phyloP scores from a whole-genome alignment of 1,139 yeast genomes.

The Yamadazyma triangularis region DNA sequence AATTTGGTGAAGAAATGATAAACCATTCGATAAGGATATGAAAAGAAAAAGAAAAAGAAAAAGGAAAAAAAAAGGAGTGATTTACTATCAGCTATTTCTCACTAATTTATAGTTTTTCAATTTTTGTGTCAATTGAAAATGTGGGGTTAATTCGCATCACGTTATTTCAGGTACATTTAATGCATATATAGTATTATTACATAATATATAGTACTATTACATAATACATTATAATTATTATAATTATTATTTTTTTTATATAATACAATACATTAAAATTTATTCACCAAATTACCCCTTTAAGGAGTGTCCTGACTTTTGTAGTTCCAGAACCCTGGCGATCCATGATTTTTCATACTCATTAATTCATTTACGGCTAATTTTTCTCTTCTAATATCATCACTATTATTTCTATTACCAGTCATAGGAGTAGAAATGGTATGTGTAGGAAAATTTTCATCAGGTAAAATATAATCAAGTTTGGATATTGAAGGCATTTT shows the following conservation, averaged over 20 bases:
- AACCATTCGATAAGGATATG: slow-evolving; percentile 8
- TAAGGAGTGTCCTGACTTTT: neutral
- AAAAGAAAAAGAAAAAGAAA: too few relatives aligned
- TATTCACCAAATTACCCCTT: too few relatives aligned
- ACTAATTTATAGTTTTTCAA: too few relatives aligned
- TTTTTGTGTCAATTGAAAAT: neutral
- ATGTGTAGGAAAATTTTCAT: slow-evolving; percentile 20
- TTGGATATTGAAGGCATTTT: slow-evolving; percentile 26
- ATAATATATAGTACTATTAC: too few relatives aligned
- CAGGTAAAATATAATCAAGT: slow-evolving; percentile 27
- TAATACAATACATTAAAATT: too few relatives aligned
- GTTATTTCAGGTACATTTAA: neutral
- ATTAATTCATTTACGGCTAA: slow-evolving; percentile 34
- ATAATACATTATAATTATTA: too few relatives aligned
- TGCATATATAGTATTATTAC: slow-evolving; percentile 1
- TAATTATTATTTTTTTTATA: too few relatives aligned
- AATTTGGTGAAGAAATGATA: slow-evolving; percentile 10
- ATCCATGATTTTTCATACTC: slow-evolving; percentile 16
- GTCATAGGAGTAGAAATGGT: slow-evolving; percentile 9
- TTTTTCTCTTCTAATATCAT: slow-evolving; percentile 30
- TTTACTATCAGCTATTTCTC: too few relatives aligned
- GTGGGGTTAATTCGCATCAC: slow-evolving; percentile 1
- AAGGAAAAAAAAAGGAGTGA: too few relatives aligned
- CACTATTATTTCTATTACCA: slow-evolving; percentile 15
- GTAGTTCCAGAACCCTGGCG: slow-evolving; percentile 1